Evolutionary conservation across 441 rosid genomes (phyloP).

Genomic region (Mallotus japonicus): DNA sequence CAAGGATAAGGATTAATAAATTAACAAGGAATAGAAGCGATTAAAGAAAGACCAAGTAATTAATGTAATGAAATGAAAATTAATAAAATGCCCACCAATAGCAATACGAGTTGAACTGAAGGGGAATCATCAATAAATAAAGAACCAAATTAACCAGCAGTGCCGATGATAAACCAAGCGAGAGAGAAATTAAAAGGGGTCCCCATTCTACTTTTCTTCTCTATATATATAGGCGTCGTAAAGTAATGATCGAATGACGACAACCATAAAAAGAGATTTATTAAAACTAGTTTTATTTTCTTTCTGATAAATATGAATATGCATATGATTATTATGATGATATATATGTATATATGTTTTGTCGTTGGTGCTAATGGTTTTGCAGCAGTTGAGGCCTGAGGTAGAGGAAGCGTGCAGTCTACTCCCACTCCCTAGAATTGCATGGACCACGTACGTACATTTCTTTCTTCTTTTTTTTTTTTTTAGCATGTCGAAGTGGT

Average conservation of each 20-base stretch:
- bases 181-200: slow-evolving; percentile 16
- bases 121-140: not conserved
- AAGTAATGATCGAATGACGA: slow-evolving; percentile 30
- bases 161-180: no score
- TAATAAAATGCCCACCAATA: not conserved
- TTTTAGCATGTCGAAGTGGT: not conserved
- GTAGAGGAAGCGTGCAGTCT: slow-evolving; percentile 24
- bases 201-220: slow-evolving; percentile 20
- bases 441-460: slow-evolving; percentile 39
- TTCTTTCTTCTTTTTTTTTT: not conserved
- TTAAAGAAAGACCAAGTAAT: no score
- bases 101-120: not conserved
- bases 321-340: no score
- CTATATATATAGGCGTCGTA: no score
- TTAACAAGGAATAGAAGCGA: no score
- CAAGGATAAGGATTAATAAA: no score
- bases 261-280: slow-evolving; percentile 1
- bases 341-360: no score
- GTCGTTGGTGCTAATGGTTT: not conserved
- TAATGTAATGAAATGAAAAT: no score
- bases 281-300: not conserved
- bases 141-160: not conserved
- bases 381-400: not conserved
- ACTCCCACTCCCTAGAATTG: slow-evolving; percentile 27
- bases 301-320: no score